phyloP scores from a whole-genome alignment of 352 stramenopile species.

The Globisporangium mamillatum region DNA sequence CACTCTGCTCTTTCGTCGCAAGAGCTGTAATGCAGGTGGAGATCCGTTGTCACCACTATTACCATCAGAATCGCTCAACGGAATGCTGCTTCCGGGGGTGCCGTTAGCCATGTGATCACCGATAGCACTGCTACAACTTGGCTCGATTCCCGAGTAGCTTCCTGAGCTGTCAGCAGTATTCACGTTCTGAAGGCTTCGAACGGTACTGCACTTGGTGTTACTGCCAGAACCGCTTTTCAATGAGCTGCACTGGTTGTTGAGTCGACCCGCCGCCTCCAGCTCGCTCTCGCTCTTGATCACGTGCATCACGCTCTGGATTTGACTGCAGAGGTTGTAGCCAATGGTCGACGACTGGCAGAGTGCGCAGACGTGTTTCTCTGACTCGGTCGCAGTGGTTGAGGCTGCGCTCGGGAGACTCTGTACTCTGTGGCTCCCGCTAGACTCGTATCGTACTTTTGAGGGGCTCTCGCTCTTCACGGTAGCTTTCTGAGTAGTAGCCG shows the following conservation, averaged over 20 bases:
- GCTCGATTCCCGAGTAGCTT: background rate
- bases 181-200: background rate
- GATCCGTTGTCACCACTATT: background rate
- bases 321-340: conserved; percentile 61
- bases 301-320: conserved; percentile 53
- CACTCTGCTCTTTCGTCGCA: conserved; percentile 4
- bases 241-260: conserved; percentile 13
- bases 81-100: background rate
- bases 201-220: background rate
- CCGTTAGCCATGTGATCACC: background rate
- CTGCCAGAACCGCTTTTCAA: conserved; percentile 5
- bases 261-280: conserved; percentile 2
- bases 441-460: background rate
- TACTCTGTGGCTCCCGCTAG: background rate
- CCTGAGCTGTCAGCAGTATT: background rate
- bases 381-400: background rate
- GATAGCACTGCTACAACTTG: background rate
- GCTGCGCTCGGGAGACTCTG: background rate
- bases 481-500: background rate
- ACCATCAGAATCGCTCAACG: background rate
- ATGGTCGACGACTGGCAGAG: conserved; percentile 61
- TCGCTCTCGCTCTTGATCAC: conserved; percentile 39
- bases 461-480: background rate
- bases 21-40: background rate
- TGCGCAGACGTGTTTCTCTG: conserved; percentile 19